Base-by-base conservation (phyloP, 805 yeast genomes). In the Candida khao-thaluensis region DNA sequence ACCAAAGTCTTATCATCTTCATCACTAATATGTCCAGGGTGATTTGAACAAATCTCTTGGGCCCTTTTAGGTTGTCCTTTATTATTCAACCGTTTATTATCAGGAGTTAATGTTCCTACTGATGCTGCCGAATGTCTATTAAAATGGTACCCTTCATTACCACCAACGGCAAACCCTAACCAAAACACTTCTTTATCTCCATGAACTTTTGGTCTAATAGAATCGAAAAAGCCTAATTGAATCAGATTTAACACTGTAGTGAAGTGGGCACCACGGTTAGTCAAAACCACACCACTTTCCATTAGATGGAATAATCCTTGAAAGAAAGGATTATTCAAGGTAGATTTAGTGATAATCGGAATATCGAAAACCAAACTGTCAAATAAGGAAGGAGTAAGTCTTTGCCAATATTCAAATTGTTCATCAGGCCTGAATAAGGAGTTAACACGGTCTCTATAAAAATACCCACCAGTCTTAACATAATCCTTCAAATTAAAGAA, bases 21-120 rank as follows among this genome's bases (percentile, higher is more conserved):
- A 11, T 55, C 56, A 30, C 48, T 53, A n/a, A 67, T 52, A 45
- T 67, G 72, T 4, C 69, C 72, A 0, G 72, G 72, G 38, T 67
- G 72, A 0, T 68, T 53, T 3, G 67, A 57, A 39, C 72, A 67
- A 15, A 66, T 43, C 41, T 64, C 70, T 28, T 26, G 35, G 3
- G 58, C 38, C 10, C 29, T 18, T 14, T 39, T 37, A 3, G 36
- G 22, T 5, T 41, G 35, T 1, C 52, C 53, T 29, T 48, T 45
- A 11, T 40, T 17, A 12, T 44, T 44, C 9, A 41, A 28, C 23
- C 60, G 47, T 17, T 54, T 54, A 4, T 30, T 26, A 12, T 44
- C 51, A 5, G 62, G 62, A 11, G 66, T 60, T 23, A 49, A 48
- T 28, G 50, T 57, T 5, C 62, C 62, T 15, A 54, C 43, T 2